A percentile compares a stretch with the other conserved stretches of the same genome.
These are phyloP conservation scores for Conringia planisiliqua DNA, from an alignment of 345 rosid species.

Conservation along the genomic window DNA sequence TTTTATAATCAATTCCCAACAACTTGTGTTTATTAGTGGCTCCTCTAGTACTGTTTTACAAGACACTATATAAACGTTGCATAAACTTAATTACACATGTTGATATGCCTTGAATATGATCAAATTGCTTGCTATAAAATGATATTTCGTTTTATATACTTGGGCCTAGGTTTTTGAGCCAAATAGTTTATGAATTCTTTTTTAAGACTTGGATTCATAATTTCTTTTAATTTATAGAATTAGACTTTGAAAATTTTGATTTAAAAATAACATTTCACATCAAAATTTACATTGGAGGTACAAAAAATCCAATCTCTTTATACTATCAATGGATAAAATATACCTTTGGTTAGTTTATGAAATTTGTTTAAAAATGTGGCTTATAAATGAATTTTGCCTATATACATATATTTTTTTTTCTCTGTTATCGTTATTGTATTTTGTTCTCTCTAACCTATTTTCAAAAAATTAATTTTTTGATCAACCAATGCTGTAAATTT, in stretches of 20 bases:
- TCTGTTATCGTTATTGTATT: background rate
- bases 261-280: too few species aligned
- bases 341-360: too few species aligned
- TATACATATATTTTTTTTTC: background rate
- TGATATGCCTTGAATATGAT: background rate
- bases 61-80: background rate
- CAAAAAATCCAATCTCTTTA: too few species aligned
- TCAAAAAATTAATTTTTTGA: too few species aligned
- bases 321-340: too few species aligned
- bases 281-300: too few species aligned
- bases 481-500: too few species aligned
- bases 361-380: background rate
- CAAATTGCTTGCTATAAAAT: background rate
- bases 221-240: too few species aligned
- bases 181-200: background rate
- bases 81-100: background rate
- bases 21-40: slow-evolving; percentile 18
- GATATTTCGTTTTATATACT: background rate
- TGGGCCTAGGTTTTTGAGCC: background rate
- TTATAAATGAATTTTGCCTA: background rate
- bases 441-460: too few species aligned
- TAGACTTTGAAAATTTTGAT: too few species aligned
- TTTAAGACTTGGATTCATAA: too few species aligned
- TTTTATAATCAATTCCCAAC: background rate
- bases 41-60: background rate